Evolutionary conservation across 2,329 filamentous ascomycete genomes (phyloP).

Genomic region (Allantophomopsis cytisporea): DNA sequence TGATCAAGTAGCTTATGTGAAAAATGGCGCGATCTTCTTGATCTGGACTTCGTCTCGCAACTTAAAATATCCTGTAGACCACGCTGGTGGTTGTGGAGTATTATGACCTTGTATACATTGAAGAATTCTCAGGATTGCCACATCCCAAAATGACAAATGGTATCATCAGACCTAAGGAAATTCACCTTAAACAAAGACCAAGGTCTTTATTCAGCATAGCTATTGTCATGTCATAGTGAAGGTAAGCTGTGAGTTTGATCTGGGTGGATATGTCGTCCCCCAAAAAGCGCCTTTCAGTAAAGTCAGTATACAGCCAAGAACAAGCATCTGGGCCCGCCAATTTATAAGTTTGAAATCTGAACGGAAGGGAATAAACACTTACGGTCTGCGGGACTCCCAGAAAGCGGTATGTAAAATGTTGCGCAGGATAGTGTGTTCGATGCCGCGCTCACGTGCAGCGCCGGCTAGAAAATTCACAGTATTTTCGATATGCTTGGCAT

Average conservation of each 20-base stretch:
- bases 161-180: too few species aligned
- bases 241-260: conserved; percentile 19
- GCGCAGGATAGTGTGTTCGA: conserved; percentile 62
- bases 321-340: background rate
- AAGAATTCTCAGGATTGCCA: too few species aligned
- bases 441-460: conserved; percentile 45
- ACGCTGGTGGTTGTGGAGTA: too few species aligned
- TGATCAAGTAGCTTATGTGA: too few species aligned
- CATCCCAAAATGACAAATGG: too few species aligned
- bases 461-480: conserved; percentile 59
- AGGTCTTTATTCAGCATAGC: conserved; percentile 63
- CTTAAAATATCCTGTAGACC: too few species aligned
- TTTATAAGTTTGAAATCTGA: background rate
- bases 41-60: too few species aligned
- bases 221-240: conserved; percentile 56
- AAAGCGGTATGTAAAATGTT: conserved; percentile 42
- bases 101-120: too few species aligned
- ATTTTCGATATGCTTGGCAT: conserved; percentile 39
- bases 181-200: conserved; percentile 46
- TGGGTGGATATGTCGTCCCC: conserved; percentile 3
- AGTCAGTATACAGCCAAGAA: background rate
- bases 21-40: too few species aligned
- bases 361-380: background rate
- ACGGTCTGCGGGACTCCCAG: conserved; percentile 2
- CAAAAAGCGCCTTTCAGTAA: background rate